Base-by-base conservation (phyloP, 2,329 filamentous ascomycete species). In the Trichoderma sp. region DNA sequence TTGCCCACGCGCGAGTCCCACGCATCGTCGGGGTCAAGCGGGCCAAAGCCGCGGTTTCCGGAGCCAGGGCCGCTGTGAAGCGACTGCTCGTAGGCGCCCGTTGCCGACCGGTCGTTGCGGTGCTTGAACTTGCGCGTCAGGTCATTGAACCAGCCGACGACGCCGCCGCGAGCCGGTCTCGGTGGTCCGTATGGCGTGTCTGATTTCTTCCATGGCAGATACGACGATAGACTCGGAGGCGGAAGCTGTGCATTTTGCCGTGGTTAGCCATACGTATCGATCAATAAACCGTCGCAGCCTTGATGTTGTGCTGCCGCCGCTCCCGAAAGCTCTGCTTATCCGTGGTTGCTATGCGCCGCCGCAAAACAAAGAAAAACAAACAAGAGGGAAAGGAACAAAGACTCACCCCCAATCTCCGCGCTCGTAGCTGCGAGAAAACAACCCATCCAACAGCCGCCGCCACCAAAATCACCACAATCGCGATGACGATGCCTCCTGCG, bases 1-100 rank as follows among this genome's bases (percentile, higher is more conserved):
- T 90, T 86, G 72, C 92, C 92, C 5, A 97, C 93, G 73, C 92
- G 86, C 74, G 92, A 83, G 82, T 96, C 93, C 94, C 94, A 97
- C 2, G 93, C 93, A 78, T 95, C 93, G 79, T 97, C 93, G 1
- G 92, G 92, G 77, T 96, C 93, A 60, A 94, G 86, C 4, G 90
- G 85, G 2, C 90, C 89, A 79, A 92, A 91, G 26, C 89, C 89
- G 69, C 88, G 82, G 70, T 86, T 84, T 70, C 84, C 83, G 82
- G 24, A 77, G 77, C 80, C 81, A 72, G 80, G 82, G 65, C 80
- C 81, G 72, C 80, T 82, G 57, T 81, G 80, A 7, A 82, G 78
- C 6, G 87, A 83, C 76, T 93, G 83, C 77, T 94, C 92, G 83
- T 94, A 94, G 61, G 91, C 91, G 74, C 92, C 93, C 2, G 87